phyloP scores from a whole-genome alignment of 257 asterid genomes.

The Solanum pimpinellifolium region DNA sequence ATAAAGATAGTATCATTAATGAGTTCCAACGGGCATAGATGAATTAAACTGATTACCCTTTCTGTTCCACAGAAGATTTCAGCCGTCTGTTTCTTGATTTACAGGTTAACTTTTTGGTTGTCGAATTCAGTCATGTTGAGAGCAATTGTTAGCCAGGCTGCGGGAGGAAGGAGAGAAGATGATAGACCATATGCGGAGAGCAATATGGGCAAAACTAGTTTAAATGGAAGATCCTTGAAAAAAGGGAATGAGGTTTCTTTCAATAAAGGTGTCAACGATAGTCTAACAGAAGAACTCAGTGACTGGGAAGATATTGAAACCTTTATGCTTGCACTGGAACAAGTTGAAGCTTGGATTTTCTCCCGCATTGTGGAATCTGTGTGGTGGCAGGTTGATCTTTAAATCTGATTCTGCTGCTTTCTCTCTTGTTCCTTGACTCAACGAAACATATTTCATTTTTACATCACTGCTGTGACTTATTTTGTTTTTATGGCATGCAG shows the following conservation, averaged over 20 bases:
- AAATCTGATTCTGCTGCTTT: background rate
- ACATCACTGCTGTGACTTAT: background rate
- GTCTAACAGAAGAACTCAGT: conserved; percentile 30
- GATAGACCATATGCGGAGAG: conserved; percentile 8
- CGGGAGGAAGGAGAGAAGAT: conserved; percentile 34
- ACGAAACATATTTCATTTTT: background rate
- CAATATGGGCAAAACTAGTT: background rate
- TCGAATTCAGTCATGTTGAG: conserved; percentile 86
- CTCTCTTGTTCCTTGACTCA: background rate
- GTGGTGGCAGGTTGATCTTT: conserved; percentile 90
- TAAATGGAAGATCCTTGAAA: conserved; percentile 1
- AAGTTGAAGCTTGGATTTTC: conserved; percentile 88
- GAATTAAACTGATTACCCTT: background rate
- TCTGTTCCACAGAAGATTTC: background rate
- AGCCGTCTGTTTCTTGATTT: background rate
- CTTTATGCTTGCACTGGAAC: conserved; percentile 59
- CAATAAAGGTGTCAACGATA: conserved; percentile 10
- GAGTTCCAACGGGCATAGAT: background rate
- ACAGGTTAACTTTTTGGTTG: conserved; percentile 89
- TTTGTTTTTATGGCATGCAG: conserved; percentile 27
- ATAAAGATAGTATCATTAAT: background rate
- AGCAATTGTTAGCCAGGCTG: conserved; percentile 61
- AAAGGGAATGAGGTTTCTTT: conserved; percentile 1
- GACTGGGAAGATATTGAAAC: conserved; percentile 61
- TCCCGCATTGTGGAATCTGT: conserved; percentile 74